These are phyloP conservation scores for Moricandia moricandioides DNA, from an alignment of 345 rosid species.

Conservation along the genomic window DNA sequence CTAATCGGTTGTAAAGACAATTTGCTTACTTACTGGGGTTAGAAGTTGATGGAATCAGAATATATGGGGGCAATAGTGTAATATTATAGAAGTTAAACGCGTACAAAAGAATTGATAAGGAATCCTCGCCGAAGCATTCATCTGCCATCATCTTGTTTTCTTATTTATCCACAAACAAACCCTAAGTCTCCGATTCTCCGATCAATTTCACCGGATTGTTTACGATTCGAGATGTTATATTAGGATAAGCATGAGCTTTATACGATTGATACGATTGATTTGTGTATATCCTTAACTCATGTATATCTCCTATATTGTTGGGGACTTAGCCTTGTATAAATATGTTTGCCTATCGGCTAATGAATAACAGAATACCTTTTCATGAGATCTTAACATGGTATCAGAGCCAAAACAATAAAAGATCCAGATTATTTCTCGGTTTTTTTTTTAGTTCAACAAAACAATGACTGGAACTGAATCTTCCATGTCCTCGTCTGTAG, in stretches of 20 bases:
- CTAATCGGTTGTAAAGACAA: background rate
- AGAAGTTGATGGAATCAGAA: background rate
- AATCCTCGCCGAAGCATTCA: background rate
- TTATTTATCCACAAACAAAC: background rate
- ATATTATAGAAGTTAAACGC: constrained; percentile 16
- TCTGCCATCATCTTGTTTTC: background rate
- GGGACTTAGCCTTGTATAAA: no score
- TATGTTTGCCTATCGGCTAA: no score
- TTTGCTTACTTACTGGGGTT: background rate
- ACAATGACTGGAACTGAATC: no score
- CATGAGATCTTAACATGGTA: constrained; percentile 16
- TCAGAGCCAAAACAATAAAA: no score
- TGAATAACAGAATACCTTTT: no score
- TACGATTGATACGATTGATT: no score
- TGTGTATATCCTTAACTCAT: no score
- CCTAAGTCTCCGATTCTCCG: constrained; percentile 6
- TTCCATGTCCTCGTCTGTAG: no score
- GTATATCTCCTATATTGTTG: no score
- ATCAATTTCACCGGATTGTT: constrained; percentile 1
- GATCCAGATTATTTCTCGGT: no score
- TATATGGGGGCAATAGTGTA: background rate
- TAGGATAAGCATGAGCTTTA: no score
- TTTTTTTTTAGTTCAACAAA: no score
- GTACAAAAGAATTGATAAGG: constrained; percentile 16
- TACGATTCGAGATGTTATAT: constrained; percentile 46